Conservation (phyloP, 805 yeast species). For the Cyberlindnera meyerae region DNA sequence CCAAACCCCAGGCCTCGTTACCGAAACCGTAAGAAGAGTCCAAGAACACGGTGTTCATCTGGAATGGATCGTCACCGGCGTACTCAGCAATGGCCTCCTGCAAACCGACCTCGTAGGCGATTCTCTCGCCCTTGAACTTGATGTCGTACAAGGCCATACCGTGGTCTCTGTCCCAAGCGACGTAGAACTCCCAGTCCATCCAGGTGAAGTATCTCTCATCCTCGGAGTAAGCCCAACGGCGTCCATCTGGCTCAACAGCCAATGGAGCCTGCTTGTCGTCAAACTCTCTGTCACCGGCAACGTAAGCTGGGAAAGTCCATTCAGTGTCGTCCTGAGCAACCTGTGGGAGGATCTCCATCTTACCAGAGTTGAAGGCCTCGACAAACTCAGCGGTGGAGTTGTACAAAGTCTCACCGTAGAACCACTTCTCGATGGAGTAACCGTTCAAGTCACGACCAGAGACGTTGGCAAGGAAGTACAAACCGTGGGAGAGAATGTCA, state of each 20-base stretch:
- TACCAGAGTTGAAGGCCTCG: conserved; percentile 20
- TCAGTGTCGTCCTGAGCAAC: conserved; percentile 9
- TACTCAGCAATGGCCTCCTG: conserved; percentile 30
- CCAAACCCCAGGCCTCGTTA: conserved; percentile 26
- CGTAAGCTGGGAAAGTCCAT: conserved; percentile 13
- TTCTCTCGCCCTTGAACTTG: conserved; percentile 28
- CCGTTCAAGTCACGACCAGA: conserved; percentile 21
- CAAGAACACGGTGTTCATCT: conserved; percentile 23
- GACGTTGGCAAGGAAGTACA: conserved; percentile 19
- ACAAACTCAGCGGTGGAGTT: conserved; percentile 23
- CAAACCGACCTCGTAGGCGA: conserved; percentile 25
- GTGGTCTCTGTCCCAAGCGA: conserved; percentile 24
- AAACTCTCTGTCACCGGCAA: conserved; percentile 19
- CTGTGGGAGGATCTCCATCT: conserved; percentile 17
- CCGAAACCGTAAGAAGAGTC: conserved; percentile 28
- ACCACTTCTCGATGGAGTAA: conserved; percentile 18
- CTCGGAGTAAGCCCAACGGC: conserved; percentile 26
- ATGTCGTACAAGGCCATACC: conserved; percentile 25
- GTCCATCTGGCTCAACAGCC: conserved; percentile 25
- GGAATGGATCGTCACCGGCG: conserved; percentile 29
- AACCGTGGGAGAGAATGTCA: conserved; percentile 23
- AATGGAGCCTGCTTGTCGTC: conserved; percentile 25
- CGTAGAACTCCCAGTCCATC: conserved; percentile 29
- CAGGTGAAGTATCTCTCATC: conserved; percentile 26
- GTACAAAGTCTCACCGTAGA: conserved; percentile 21